phyloP scores from a whole-genome alignment of 2,329 filamentous ascomycete species.

The Penicillium sp. region DNA sequence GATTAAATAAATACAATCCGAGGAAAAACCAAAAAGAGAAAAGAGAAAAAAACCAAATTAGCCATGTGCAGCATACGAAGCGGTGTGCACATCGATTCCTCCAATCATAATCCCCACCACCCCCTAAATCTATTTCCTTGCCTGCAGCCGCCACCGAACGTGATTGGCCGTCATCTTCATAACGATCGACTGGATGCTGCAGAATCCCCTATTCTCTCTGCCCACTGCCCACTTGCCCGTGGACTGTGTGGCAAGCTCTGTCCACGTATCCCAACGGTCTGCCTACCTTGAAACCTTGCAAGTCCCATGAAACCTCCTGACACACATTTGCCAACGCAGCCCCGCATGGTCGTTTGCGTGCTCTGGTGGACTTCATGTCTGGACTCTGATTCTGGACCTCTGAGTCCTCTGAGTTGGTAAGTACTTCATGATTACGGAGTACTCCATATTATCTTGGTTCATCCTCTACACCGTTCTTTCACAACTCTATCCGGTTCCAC shows the following conservation, averaged over 20 bases:
- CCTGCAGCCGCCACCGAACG: constrained; percentile 7
- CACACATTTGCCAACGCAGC: constrained; percentile 13
- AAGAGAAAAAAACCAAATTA: neutral
- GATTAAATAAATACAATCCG: no score
- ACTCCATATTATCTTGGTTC: no score
- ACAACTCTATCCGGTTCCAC: constrained; percentile 2
- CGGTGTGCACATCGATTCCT: constrained; percentile 1
- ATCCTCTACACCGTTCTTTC: constrained; percentile 5
- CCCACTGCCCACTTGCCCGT: neutral
- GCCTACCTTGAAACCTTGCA: constrained; percentile 2
- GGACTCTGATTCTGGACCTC: neutral
- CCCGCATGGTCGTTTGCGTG: constrained; percentile 2
- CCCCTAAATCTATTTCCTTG: neutral
- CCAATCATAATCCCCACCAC: constrained; percentile 5
- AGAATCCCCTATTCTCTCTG: neutral
- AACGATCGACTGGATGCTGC: constrained; percentile 6
- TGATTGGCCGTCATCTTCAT: constrained; percentile 4
- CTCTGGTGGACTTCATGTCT: neutral
- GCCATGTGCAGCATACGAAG: constrained; percentile 4
- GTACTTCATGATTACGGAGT: no score
- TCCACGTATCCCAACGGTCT: constrained; percentile 7
- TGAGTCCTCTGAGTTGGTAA: neutral
- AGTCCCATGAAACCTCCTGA: constrained; percentile 10
- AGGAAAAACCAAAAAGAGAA: neutral
- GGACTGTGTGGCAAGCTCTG: constrained; percentile 7